Percentiles rank a stretch among this genome's conserved stretches.
These are phyloP conservation scores for Macaranga tanarius DNA, from an alignment of 441 rosid genomes.

Conservation along the genomic window DNA sequence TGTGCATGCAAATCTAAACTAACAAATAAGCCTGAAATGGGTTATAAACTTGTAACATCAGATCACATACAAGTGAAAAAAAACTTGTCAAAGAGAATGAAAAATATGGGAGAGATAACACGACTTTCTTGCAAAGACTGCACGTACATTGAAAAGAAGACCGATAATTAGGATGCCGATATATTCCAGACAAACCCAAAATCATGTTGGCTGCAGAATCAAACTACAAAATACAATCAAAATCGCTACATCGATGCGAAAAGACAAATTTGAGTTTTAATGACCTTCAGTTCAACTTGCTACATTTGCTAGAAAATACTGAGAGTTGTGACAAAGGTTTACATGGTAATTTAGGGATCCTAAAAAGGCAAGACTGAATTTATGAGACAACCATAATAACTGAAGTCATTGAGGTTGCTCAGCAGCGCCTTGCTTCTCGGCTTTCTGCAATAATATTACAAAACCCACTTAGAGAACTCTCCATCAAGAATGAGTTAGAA, in stretches of 20 bases:
- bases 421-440: constrained; percentile 32
- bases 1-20: too few relatives aligned
- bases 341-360: not conserved
- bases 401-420: constrained; percentile 38
- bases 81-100: too few relatives aligned
- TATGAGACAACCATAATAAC: not conserved
- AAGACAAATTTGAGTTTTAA: not conserved
- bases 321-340: not conserved
- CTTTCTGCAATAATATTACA: constrained; percentile 40
- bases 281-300: not conserved
- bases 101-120: not conserved
- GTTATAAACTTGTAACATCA: too few relatives aligned
- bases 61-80: too few relatives aligned
- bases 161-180: not conserved
- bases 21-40: too few relatives aligned
- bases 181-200: not conserved
- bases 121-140: not conserved
- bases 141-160: not conserved
- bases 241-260: not conserved
- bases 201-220: constrained; percentile 8
- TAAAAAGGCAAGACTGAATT: not conserved
- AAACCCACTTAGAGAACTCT: not conserved
- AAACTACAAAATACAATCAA: not conserved
- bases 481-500: not conserved
- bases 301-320: not conserved